Evolutionary conservation across 2,329 filamentous ascomycete species (phyloP).

Genomic region (Diplodia seriata): DNA sequence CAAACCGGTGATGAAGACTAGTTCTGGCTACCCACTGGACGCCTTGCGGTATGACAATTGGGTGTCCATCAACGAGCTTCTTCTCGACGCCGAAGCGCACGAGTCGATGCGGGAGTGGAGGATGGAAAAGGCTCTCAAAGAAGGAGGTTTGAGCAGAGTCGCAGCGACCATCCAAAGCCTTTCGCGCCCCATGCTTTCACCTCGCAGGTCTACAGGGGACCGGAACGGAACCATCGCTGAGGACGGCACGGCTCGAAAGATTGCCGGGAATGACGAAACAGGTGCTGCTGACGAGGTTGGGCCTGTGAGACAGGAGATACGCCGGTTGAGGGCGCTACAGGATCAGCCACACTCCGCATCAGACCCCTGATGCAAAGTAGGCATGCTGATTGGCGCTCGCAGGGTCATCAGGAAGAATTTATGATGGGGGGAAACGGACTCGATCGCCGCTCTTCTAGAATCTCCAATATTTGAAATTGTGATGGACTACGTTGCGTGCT

Average conservation of each 20-base stretch:
- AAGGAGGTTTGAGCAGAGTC: not conserved
- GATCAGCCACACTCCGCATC: conserved; percentile 18
- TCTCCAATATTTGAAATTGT: conserved; percentile 12
- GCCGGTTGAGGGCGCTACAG: conserved; percentile 18
- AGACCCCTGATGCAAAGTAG: conserved; percentile 11
- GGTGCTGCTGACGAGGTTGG: conserved; percentile 1
- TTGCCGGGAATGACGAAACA: not conserved
- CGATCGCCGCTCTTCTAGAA: conserved; percentile 12
- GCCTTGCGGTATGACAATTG: conserved; percentile 59
- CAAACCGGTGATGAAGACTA: conserved; percentile 36
- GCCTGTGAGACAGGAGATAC: conserved; percentile 20
- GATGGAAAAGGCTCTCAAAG: not conserved
- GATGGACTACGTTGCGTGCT: conserved; percentile 20
- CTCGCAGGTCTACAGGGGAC: not conserved
- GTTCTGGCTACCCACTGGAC: conserved; percentile 52
- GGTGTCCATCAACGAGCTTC: conserved; percentile 55
- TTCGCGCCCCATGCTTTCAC: conserved; percentile 3
- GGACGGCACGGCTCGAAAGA: conserved; percentile 8
- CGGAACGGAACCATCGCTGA: not conserved
- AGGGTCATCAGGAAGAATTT: not conserved
- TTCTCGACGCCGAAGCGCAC: conserved; percentile 46
- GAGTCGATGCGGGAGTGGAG: not conserved
- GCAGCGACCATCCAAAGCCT: not conserved
- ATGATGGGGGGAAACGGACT: not conserved
- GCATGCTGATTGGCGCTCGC: not conserved